Evolutionary conservation across 1,284 basidiomycete species (phyloP), one percentile per base, ranked within the genome.

Genomic region (Mycosarcoma mackinlayi): DNA sequence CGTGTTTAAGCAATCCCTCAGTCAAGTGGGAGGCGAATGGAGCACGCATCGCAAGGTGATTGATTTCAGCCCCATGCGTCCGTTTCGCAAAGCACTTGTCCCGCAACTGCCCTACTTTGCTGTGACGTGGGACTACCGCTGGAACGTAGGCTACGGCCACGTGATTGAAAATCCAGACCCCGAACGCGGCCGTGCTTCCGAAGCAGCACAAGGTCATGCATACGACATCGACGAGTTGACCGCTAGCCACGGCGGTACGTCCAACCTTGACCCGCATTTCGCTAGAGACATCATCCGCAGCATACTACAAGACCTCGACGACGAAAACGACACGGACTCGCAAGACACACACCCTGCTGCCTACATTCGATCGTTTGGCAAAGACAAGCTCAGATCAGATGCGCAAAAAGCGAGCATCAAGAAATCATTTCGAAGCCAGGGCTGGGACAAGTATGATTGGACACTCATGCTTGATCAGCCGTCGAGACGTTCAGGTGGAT

Each of bases 61-160:
- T 69, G 91, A 95, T 79, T 98, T 99, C 81, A 88, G 91, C 2
- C 25, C 53, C 6, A n/a, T n/a, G 5, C 49, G 64, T 16, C 63
- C 74, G 2, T 81, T 82, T 44, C 52, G 80, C 9, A 40, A 59
- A 8, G 64, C 61, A 9, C 62, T 99, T 89, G 95, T 98, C 6
- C 89, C 94, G 2, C 94, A 97, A 76, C 84, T 99, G 39, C 96
- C 96, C 0, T 98, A 99, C 85, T 99, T 99, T 81, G 94, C 94
- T 90, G 91, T 98, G 1, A 92, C 93, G 77, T 99, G 94, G 84
- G 96, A 99, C 84, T 88, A 98, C 85, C 94, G 93, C 78, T 94
- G 95, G 27, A 46, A 62, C 19, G 70, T 56, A 16, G 82, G 81
- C 1, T 98, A 94, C 80, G 96, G 96, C 0, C 96, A 98, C 1